Evolutionary conservation across 2,329 filamentous ascomycete species (phyloP).

Genomic region (Aspergillus arachidicola): DNA sequence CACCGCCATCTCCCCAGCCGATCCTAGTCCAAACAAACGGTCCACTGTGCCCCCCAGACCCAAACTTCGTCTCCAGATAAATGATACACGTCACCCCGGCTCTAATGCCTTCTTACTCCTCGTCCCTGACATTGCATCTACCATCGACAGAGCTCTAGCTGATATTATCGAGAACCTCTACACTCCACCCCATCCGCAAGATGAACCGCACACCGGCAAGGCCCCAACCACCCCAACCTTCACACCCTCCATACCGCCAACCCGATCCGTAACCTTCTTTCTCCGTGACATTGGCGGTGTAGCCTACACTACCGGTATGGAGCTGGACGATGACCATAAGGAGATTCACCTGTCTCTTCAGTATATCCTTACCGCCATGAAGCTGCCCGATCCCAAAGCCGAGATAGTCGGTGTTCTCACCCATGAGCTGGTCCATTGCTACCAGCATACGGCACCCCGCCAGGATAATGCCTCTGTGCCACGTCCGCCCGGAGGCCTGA

Average conservation of each 20-base stretch:
- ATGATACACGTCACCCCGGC: conserved; percentile 51
- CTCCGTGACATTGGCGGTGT: conserved; percentile 80
- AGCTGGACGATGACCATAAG: conserved; percentile 83
- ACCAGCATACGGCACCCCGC: conserved; percentile 71
- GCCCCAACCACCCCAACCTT: conserved; percentile 24
- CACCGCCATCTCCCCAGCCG: conserved; percentile 21
- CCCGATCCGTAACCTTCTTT: conserved; percentile 82
- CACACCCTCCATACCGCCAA: conserved; percentile 56
- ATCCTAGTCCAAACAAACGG: conserved; percentile 4
- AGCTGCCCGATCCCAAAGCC: conserved; percentile 32
- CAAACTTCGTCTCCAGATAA: conserved; percentile 39
- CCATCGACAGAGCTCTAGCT: conserved; percentile 64
- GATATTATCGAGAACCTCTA: conserved; percentile 77
- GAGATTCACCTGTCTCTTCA: conserved; percentile 84
- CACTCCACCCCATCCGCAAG: conserved; percentile 25
- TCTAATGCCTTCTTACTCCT: conserved; percentile 63
- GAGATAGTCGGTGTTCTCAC: conserved; percentile 84
- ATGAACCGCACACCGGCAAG: neutral
- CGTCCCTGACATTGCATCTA: conserved; percentile 61
- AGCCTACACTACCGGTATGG: conserved; percentile 81
- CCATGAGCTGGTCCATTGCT: conserved; percentile 95
- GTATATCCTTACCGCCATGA: conserved; percentile 61
- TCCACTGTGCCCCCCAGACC: conserved; percentile 27
- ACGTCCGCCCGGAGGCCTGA: conserved; percentile 68
- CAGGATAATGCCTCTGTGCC: conserved; percentile 19